Percentiles rank a stretch among this genome's conserved stretches.
phyloP scores from a whole-genome alignment of 1,284 basidiomycete genomes.

The Rhodotorula sp. region DNA sequence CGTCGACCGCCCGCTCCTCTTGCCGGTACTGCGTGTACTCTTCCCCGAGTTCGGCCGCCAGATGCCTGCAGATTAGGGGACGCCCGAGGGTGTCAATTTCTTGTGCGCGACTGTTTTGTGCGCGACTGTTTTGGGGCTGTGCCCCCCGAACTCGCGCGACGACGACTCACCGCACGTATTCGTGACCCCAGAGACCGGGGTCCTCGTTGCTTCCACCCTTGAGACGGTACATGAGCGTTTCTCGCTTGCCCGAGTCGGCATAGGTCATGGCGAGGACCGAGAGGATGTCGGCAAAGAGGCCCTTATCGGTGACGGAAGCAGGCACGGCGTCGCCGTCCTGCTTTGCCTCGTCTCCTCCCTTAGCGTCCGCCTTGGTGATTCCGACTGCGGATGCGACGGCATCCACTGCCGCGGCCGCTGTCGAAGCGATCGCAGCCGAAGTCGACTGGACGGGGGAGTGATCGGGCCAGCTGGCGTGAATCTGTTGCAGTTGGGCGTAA shows the following conservation, averaged over 20 bases:
- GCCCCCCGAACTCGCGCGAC: background rate
- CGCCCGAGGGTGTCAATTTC: background rate
- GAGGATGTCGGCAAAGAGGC: constrained; percentile 94
- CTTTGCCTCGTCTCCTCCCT: background rate
- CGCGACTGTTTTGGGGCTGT: background rate
- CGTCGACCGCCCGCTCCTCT: constrained; percentile 58
- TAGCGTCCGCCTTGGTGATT: constrained; percentile 2
- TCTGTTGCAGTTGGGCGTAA: constrained; percentile 71
- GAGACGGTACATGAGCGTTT: constrained; percentile 88
- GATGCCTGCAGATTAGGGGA: constrained; percentile 56
- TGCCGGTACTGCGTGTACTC: constrained; percentile 67
- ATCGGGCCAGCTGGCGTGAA: constrained; percentile 73
- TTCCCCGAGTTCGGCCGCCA: constrained; percentile 93
- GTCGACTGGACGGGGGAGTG: constrained; percentile 51
- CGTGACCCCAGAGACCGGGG: constrained; percentile 96
- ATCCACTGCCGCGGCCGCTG: constrained; percentile 55
- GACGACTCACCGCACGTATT: constrained; percentile 69
- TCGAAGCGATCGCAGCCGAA: constrained; percentile 7
- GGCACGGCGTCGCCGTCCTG: background rate
- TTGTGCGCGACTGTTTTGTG: background rate
- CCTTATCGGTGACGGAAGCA: constrained; percentile 55
- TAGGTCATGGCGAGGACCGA: constrained; percentile 99
- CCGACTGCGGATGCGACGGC: constrained; percentile 57
- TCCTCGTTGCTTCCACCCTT: constrained; percentile 77
- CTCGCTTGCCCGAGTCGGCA: constrained; percentile 90